A percentile compares a stretch with the other conserved stretches of the same genome.
Evolutionary conservation across 1,284 basidiomycete genomes (phyloP).

Genomic region (Phellopilus nigrolimitatus): DNA sequence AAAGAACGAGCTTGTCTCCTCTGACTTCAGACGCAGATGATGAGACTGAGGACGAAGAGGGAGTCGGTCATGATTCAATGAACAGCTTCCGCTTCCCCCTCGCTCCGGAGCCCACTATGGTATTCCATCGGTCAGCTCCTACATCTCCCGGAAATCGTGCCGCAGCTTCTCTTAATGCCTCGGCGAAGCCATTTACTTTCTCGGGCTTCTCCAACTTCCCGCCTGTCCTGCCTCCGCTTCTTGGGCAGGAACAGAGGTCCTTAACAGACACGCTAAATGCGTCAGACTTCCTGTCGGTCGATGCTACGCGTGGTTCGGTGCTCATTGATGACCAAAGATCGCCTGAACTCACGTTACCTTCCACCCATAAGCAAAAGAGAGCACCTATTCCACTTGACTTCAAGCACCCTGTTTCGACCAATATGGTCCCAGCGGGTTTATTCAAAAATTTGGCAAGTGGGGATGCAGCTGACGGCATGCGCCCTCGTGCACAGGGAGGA

Average conservation of each 20-base stretch:
- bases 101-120: conserved; percentile 44
- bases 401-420: conserved; percentile 64
- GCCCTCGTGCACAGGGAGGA: conserved; percentile 65
- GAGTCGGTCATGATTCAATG: conserved; percentile 49
- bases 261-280: conserved; percentile 8
- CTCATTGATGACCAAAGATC: conserved; percentile 12
- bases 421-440: conserved; percentile 75
- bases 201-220: conserved; percentile 42
- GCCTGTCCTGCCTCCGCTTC: conserved; percentile 17
- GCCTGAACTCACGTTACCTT: conserved; percentile 19
- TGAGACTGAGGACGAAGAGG: conserved; percentile 36
- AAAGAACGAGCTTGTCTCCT: conserved; percentile 38
- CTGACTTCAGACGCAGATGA: conserved; percentile 38
- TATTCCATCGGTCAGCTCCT: conserved; percentile 43
- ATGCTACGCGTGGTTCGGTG: conserved; percentile 17
- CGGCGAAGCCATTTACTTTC: conserved; percentile 61
- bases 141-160: conserved; percentile 33
- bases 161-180: conserved; percentile 32
- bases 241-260: conserved; percentile 14
- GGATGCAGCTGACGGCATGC: conserved; percentile 54
- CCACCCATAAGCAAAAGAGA: conserved; percentile 38
- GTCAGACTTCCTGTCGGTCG: conserved; percentile 12
- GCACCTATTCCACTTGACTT: conserved; percentile 78
- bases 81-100: conserved; percentile 70
- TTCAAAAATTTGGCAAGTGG: conserved; percentile 71